Evolutionary conservation across 441 rosid genomes (phyloP).

Genomic region (Croton setiger): DNA sequence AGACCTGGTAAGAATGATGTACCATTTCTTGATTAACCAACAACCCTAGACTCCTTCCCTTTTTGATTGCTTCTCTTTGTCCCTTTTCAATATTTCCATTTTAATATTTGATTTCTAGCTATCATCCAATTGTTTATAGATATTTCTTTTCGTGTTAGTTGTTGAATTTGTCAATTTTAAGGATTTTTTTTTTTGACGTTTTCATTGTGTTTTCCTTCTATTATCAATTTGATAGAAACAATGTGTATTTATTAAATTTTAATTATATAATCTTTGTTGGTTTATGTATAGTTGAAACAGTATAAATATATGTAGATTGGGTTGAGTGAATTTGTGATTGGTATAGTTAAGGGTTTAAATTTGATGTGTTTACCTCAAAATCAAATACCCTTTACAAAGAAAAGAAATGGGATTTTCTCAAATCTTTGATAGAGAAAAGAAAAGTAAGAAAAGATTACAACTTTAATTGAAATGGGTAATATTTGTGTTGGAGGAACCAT

Average conservation of each 20-base stretch:
- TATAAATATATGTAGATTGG: not conserved
- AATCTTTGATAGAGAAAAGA: conserved; percentile 3
- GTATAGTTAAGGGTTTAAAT: not conserved
- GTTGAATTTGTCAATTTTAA: conserved; percentile 18
- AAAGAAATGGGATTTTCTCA: conserved; percentile 18
- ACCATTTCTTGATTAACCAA: not conserved
- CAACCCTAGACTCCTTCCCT: not conserved
- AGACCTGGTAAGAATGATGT: conserved; percentile 6
- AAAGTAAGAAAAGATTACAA: conserved; percentile 14
- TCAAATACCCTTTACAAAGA: conserved; percentile 4
- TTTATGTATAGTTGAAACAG: not conserved
- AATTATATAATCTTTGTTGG: not conserved
- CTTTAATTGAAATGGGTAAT: conserved; percentile 50
- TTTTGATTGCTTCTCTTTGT: not conserved
- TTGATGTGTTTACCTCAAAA: conserved; percentile 12
- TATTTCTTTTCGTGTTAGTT: not conserved
- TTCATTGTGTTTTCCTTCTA: conserved; percentile 12
- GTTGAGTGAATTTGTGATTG: conserved; percentile 1
- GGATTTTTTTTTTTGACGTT: not conserved
- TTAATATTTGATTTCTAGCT: not conserved
- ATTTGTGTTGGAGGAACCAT: conserved; percentile 37
- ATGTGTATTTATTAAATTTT: too few relatives aligned
- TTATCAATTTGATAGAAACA: not conserved
- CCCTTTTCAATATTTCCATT: not conserved
- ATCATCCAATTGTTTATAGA: not conserved